Evolutionary conservation across 1,139 yeast species (phyloP), one percentile per base, ranked within the genome.

Genomic region (Hanseniaspora gamundiae): DNA sequence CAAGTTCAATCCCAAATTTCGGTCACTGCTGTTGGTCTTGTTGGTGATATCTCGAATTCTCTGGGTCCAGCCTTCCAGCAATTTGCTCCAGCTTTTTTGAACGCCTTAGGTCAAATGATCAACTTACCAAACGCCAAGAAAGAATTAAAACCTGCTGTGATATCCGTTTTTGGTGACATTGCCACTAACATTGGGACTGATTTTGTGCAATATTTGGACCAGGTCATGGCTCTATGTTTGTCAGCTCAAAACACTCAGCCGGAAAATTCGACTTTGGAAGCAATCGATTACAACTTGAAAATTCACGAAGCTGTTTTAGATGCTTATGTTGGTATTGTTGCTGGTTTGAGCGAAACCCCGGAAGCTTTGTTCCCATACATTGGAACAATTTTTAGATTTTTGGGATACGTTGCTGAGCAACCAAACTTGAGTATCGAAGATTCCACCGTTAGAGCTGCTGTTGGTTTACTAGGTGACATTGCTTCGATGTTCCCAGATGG

Each of bases 1-100:
- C 88, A 86, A 62, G 78, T 84, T 10, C 95, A 86, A 41, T 76
- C 87, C 8, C 84, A 88, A 38, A 78, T 87, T 20, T 80, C 94
- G 54, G 75, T 74, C 51, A 84, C 95, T 13, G 95, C 97, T 2
- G 86, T 91, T 48, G 97, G 98, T 4, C 73, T 93, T 47, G 88
- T 91, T 48, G 96, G 96, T n/a, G 98, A 91, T 64, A 80, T 91
- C 53, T 76, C 94, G n/a, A 94, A 87, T 58, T 83, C 96, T 1
- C 70, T 93, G 45, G 95, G 94, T 28, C 72, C 71, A 31, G 73
- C 71, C 38, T 77, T 88, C 51, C 71, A 73, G 46, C 84, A 81
- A 44, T 88, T 85, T 62, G 76, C 85, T 53, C 79, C 78, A 51
- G 81, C 80, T 4, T 75, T 88, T 56, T 87, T 91, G 95, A 74